Conservation (phyloP, 2,329 filamentous ascomycete species). For the Domatiomyces globalis region DNA sequence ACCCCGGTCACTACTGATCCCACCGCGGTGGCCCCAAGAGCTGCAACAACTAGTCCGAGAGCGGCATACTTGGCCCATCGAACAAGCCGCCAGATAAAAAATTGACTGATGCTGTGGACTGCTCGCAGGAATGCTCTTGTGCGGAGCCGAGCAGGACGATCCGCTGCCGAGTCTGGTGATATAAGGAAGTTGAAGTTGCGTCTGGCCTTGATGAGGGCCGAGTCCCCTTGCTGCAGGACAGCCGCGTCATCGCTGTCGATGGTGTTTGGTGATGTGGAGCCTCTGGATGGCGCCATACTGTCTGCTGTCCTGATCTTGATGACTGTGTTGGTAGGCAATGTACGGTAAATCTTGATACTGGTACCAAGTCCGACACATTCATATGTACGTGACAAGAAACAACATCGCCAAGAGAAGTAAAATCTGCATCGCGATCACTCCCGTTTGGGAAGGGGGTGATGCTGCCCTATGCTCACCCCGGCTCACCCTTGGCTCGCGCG, state of each 20-base stretch:
- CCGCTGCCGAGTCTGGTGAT: conserved; percentile 4
- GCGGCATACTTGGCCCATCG: conserved; percentile 19
- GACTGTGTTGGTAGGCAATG: too few relatives aligned
- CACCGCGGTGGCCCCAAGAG: conserved; percentile 14
- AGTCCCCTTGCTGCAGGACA: conserved; percentile 14
- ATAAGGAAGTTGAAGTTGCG: conserved; percentile 17
- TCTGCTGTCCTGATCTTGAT: background rate
- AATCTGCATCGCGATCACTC: too few relatives aligned
- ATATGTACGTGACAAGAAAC: too few relatives aligned
- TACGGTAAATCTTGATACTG: too few relatives aligned
- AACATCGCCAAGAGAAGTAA: too few relatives aligned
- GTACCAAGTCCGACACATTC: too few relatives aligned
- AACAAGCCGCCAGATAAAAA: conserved; percentile 18
- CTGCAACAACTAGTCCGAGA: conserved; percentile 13
- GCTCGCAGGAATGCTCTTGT: conserved; percentile 16
- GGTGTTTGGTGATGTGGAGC: background rate
- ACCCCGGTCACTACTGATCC: conserved; percentile 13
- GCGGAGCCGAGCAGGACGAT: conserved; percentile 11
- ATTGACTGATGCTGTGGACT: conserved; percentile 12
- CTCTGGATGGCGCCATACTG: conserved; percentile 1
- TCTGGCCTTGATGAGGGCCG: conserved; percentile 13
- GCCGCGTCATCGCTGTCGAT: conserved; percentile 6
- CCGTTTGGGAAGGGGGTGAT: too few relatives aligned
- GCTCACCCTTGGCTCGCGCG: too few relatives aligned
- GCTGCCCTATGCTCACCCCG: too few relatives aligned